Conservation (phyloP, 306 rosid genomes). For the Malus orientalis region DNA sequence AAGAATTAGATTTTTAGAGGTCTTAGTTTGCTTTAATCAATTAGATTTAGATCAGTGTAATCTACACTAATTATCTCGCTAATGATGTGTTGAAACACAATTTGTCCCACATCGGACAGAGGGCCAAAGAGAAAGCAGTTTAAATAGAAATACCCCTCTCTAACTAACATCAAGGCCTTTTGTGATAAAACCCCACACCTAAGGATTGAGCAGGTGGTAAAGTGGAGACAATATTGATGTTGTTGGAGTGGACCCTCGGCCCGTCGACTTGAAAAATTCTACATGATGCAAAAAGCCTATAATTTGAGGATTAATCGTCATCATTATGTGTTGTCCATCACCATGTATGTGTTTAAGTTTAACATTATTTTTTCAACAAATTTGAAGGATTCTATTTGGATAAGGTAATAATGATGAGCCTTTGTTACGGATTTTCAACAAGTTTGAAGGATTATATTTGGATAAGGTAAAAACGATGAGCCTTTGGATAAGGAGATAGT, state of each 20-base stretch:
- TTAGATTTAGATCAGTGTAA: slow-evolving; percentile 6
- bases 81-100: not conserved
- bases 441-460: no score
- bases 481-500: no score
- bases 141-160: no score
- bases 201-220: no score
- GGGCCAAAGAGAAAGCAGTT: no score
- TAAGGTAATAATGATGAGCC: not conserved
- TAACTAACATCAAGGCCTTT: no score
- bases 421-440: not conserved
- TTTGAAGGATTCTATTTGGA: not conserved
- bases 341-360: slow-evolving; percentile 1
- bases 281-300: not conserved
- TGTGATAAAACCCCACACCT: no score
- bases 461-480: no score
- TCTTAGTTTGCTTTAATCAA: not conserved
- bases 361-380: not conserved
- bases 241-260: no score
- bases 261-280: no score
- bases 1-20: not conserved
- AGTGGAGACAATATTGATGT: no score
- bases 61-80: slow-evolving; percentile 2
- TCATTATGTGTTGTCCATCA: not conserved
- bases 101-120: no score
- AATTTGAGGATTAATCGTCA: slow-evolving; percentile 1